A percentile compares a stretch with the other conserved stretches of the same genome.
Conservation (phyloP, 106 monocot species). For the Narthecium ossifragum region DNA sequence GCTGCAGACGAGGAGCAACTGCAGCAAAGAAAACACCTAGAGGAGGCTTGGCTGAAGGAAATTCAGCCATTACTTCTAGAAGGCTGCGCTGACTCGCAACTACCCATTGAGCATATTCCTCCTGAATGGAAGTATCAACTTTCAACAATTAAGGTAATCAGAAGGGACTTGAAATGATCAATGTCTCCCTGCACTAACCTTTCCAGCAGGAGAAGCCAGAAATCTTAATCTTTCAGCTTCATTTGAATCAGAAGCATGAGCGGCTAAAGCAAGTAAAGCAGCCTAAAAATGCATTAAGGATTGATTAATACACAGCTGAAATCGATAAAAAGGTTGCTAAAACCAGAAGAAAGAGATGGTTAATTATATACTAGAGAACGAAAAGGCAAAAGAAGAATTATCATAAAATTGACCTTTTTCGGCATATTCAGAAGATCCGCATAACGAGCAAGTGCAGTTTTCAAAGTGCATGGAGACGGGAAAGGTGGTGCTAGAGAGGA, state of each 20-base stretch:
- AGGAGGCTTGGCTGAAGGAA: conserved; percentile 91
- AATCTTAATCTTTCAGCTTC: conserved; percentile 71
- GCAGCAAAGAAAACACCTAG: conserved; percentile 98
- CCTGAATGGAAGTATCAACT: conserved; percentile 29
- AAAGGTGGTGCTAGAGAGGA: conserved; percentile 69
- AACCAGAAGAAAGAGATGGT: background rate
- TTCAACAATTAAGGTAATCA: background rate
- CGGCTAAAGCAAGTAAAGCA: conserved; percentile 85
- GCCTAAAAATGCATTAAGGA: conserved; percentile 28
- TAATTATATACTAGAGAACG: no score
- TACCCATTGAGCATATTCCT: conserved; percentile 88
- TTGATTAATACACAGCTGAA: background rate
- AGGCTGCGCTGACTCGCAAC: conserved; percentile 91
- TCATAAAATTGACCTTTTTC: conserved; percentile 53
- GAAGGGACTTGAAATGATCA: no score
- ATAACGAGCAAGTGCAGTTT: conserved; percentile 82
- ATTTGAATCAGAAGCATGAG: conserved; percentile 78
- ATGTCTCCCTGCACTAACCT: conserved; percentile 41
- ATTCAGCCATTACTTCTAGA: conserved; percentile 94
- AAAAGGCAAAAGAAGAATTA: background rate
- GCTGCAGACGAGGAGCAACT: conserved; percentile 76
- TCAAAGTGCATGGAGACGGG: conserved; percentile 83
- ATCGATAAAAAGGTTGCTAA: background rate
- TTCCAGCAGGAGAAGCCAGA: conserved; percentile 91
- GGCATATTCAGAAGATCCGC: conserved; percentile 91